Evolutionary conservation across 2,329 filamentous ascomycete genomes (phyloP), one percentile per base, ranked within the genome.

Genomic region (Exophiala bonariae): DNA sequence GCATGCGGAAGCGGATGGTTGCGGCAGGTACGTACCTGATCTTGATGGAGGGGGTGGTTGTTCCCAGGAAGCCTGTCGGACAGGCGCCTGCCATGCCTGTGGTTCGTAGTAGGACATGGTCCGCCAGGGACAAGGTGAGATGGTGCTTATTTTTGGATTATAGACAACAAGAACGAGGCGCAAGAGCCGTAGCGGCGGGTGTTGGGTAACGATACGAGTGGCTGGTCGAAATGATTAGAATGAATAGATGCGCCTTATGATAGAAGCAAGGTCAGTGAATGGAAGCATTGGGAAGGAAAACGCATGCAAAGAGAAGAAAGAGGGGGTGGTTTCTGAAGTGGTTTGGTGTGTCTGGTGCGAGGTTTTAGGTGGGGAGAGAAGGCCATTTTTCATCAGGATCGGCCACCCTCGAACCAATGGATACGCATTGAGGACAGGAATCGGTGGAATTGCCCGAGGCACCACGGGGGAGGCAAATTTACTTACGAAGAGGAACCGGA

Each of bases 41-140:
- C 85, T 82, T 59, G 85, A 85, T 31, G 85, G 84, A 53, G 85
- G 85, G 49, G 79, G 79, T 57, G 83, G 83, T 63, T 87, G 83
- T 61, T 89, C 86, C 85, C 85, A 89, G 36, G 82, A 83, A 17
- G 78, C 67, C 71, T 86, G 84, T 61, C 81, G 79, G 61, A 76
- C 73, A 56, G 80, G 73, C 54, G 79, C 77, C 53, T 81, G 75
- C 80, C 82, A 85, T 63, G 72, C 67, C 60, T 81, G 79, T 64
- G 82, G 79, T 67, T 86, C 83, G 74, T 86, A 87, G 70, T 83
- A 87, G 60, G 83, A 79, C 81, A 86, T 86, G 9, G 23, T 48
- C 33, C 35, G 14, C 19, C 11, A 28, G 9, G 10, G 18, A 37
- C 20, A 8, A 17, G 35, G 14, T 19, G 35, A 37, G 14, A 20